These are phyloP conservation scores for Penicillium sclerotigenum DNA, from an alignment of 2,329 filamentous ascomycete genomes.

Conservation along the genomic window DNA sequence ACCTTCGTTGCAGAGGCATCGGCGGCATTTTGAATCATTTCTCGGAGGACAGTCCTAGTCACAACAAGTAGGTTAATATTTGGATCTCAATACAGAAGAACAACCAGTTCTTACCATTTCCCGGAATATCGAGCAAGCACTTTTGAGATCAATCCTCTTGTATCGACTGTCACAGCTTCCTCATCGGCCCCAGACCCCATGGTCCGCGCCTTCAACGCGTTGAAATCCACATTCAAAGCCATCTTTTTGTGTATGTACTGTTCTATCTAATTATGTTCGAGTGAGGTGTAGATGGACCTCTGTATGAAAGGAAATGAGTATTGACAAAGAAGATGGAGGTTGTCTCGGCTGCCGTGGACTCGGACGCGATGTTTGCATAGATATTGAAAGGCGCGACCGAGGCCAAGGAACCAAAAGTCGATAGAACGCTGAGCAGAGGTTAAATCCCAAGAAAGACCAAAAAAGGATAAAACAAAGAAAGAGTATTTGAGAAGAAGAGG, in stretches of 20 bases:
- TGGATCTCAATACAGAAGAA: background rate
- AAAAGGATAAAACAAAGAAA: background rate
- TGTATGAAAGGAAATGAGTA: background rate
- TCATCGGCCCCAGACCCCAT: slow-evolving; percentile 84
- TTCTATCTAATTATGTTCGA: background rate
- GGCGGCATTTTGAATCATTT: slow-evolving; percentile 97
- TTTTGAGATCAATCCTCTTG: slow-evolving; percentile 93
- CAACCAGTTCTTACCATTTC: slow-evolving; percentile 69
- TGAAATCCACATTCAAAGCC: slow-evolving; percentile 66
- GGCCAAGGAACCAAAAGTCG: background rate
- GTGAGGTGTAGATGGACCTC: background rate
- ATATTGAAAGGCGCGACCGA: background rate
- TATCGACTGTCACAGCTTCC: slow-evolving; percentile 97
- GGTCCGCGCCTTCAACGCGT: slow-evolving; percentile 77
- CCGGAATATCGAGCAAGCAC: slow-evolving; percentile 94
- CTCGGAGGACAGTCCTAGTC: slow-evolving; percentile 65
- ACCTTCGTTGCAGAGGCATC: slow-evolving; percentile 90
- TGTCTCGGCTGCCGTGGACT: background rate
- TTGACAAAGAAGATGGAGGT: background rate
- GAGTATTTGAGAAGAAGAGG: background rate
- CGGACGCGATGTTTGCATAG: background rate
- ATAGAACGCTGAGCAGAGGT: background rate
- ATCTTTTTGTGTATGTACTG: slow-evolving; percentile 43
- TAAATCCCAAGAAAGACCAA: background rate
- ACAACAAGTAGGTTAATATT: slow-evolving; percentile 13